Conservation (phyloP, 495 filamentous ascomycete species). For the Chaetomidium leptoderma region DNA sequence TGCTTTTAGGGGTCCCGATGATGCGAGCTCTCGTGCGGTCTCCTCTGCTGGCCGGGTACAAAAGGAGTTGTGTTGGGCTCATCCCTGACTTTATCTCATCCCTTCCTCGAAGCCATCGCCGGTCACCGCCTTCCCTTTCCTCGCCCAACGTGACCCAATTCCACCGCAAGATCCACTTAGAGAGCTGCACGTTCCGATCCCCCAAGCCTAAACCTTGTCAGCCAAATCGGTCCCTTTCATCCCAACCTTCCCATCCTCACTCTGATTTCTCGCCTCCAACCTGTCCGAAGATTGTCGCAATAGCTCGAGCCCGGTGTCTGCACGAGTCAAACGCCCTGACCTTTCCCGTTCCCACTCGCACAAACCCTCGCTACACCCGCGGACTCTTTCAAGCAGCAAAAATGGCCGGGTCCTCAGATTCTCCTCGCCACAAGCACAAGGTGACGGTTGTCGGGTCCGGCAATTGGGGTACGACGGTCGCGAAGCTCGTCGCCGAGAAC, state of each 20-base stretch:
- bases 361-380: neutral
- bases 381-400: slow-evolving; percentile 21
- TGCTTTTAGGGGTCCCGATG: neutral
- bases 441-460: slow-evolving; percentile 92
- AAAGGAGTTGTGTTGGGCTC: neutral
- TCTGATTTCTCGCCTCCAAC: neutral
- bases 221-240: slow-evolving; percentile 8
- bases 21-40: slow-evolving; percentile 1
- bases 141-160: slow-evolving; percentile 20
- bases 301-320: neutral
- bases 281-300: neutral
- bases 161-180: slow-evolving; percentile 21
- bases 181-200: slow-evolving; percentile 15
- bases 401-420: slow-evolving; percentile 35
- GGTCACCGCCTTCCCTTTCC: slow-evolving; percentile 20
- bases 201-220: slow-evolving; percentile 14
- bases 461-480: slow-evolving; percentile 97
- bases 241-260: slow-evolving; percentile 3
- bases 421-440: slow-evolving; percentile 70
- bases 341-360: neutral
- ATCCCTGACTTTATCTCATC: slow-evolving; percentile 16
- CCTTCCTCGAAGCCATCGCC: neutral
- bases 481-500: slow-evolving; percentile 96
- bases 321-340: neutral
- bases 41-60: slow-evolving; percentile 16